phyloP scores from a whole-genome alignment of 306 rosid genomes.

The Trifolium dubium region DNA sequence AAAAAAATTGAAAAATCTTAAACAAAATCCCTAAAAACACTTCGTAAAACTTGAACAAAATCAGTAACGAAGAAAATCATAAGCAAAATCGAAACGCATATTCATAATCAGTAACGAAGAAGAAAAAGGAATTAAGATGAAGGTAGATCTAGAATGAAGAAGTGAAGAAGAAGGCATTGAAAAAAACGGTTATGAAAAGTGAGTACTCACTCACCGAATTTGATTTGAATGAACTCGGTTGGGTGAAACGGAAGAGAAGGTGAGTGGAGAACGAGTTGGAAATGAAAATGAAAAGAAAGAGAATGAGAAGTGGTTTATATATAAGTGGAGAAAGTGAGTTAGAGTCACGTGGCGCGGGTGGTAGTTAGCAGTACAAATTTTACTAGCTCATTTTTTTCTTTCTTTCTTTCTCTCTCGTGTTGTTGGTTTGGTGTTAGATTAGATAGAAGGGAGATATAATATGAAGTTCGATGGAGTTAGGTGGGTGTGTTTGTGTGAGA shows the following conservation, averaged over 20 bases:
- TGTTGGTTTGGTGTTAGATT: not conserved
- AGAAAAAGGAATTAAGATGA: not conserved
- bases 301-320: conserved; percentile 4
- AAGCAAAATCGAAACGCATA: not conserved
- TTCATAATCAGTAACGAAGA: too few relatives aligned
- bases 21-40: conserved; percentile 13
- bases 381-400: conserved; percentile 8
- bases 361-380: conserved; percentile 45
- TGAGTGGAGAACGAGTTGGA: not conserved
- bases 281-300: conserved; percentile 10
- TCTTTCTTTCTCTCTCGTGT: conserved; percentile 5
- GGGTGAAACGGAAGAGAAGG: not conserved
- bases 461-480: not conserved
- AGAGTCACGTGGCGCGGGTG: conserved; percentile 67
- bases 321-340: conserved; percentile 45
- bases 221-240: conserved; percentile 29
- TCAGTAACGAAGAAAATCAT: not conserved
- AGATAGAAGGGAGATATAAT: not conserved
- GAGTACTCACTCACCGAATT: conserved; percentile 39
- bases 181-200: conserved; percentile 28
- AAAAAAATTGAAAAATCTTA: not conserved
- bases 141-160: conserved; percentile 32
- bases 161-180: not conserved
- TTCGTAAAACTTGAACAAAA: not conserved
- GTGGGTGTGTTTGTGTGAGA: not conserved